A percentile compares a stretch with the other conserved stretches of the same genome.
Evolutionary conservation across 176 grass and related monocot genomes (phyloP).

Genomic region (Calamus simplicifolius): DNA sequence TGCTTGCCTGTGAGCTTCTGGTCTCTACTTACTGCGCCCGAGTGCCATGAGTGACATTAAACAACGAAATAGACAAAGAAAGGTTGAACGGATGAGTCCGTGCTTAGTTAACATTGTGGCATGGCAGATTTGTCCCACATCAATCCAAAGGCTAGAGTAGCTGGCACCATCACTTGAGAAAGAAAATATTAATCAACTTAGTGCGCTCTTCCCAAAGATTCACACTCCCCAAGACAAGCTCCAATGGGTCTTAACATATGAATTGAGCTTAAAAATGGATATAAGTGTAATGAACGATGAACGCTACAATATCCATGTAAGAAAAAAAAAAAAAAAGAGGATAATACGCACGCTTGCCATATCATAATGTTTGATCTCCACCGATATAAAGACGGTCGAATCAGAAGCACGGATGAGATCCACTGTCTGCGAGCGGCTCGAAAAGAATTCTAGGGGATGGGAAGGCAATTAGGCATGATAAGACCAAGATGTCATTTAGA

Average conservation of each 20-base stretch:
- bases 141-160: conserved; percentile 13
- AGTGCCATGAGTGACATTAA: no score
- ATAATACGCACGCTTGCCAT: conserved; percentile 14
- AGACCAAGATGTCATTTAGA: conserved; percentile 9
- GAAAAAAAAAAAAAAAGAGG: conserved; percentile 16
- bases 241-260: conserved; percentile 8
- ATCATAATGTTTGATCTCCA: background rate
- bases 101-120: conserved; percentile 28
- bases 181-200: conserved; percentile 31
- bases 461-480: conserved; percentile 1
- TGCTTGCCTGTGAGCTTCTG: conserved; percentile 31
- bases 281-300: conserved; percentile 7
- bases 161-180: conserved; percentile 41
- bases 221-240: conserved; percentile 14
- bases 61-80: background rate
- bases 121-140: conserved; percentile 37
- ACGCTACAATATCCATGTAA: conserved; percentile 1
- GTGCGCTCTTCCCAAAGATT: conserved; percentile 2
- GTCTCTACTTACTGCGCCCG: conserved; percentile 19
- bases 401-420: conserved; percentile 6
- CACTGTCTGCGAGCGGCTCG: background rate
- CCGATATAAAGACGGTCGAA: conserved; percentile 19
- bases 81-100: conserved; percentile 8
- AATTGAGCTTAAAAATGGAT: conserved; percentile 12
- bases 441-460: conserved; percentile 11